These are phyloP conservation scores for Leucosporidium creatinivorum DNA, from an alignment of 768 basidiomycete genomes.

Conservation along the genomic window DNA sequence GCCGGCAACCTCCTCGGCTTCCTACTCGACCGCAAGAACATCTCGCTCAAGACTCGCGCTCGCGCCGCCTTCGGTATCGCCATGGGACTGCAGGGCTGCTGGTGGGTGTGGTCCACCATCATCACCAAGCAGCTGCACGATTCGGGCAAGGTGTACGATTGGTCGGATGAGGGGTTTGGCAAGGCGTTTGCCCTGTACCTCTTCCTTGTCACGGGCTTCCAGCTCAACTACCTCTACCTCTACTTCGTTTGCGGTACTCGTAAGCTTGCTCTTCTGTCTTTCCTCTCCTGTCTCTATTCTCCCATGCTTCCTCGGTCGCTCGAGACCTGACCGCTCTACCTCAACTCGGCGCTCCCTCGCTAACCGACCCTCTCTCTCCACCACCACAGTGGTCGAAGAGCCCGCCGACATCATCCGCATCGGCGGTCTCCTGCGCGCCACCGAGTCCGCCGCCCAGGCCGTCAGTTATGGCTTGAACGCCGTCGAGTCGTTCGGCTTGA, in stretches of 20 bases:
- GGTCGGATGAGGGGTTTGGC: slow-evolving; percentile 7
- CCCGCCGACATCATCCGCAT: slow-evolving; percentile 23
- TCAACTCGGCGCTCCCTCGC: neutral
- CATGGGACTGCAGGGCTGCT: neutral
- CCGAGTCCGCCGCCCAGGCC: slow-evolving; percentile 22
- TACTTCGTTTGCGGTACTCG: neutral
- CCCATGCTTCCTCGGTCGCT: no score
- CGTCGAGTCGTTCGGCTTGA: slow-evolving; percentile 4
- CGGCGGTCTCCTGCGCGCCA: slow-evolving; percentile 15
- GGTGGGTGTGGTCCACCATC: slow-evolving; percentile 19
- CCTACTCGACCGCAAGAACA: slow-evolving; percentile 1
- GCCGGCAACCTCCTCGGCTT: slow-evolving; percentile 15
- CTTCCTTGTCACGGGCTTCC: slow-evolving; percentile 7
- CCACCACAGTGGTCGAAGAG: slow-evolving; percentile 8
- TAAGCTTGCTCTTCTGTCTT: neutral
- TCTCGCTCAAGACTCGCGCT: slow-evolving; percentile 10
- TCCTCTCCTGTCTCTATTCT: no score
- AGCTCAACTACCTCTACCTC: neutral
- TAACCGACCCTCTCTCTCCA: neutral
- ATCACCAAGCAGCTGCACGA: slow-evolving; percentile 1
- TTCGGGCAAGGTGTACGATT: slow-evolving; percentile 7
- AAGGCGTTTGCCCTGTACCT: slow-evolving; percentile 13
- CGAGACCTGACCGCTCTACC: no score
- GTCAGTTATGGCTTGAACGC: slow-evolving; percentile 22
- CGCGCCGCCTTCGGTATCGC: neutral